These are phyloP conservation scores for Lanmaoa rubissima DNA, from an alignment of 768 basidiomycete species.

Conservation along the genomic window DNA sequence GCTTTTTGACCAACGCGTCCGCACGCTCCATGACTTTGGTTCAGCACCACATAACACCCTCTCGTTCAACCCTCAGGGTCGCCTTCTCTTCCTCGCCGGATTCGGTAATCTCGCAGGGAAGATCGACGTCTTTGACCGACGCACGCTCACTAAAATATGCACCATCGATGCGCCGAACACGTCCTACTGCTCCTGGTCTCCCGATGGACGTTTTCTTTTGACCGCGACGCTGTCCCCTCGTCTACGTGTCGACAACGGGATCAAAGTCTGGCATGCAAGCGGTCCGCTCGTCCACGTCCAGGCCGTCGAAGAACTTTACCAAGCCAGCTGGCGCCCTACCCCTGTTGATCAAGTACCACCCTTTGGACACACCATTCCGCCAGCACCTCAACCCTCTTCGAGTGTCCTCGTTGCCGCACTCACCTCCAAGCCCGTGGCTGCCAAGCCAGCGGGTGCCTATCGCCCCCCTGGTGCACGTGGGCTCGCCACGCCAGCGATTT, in stretches of 20 bases:
- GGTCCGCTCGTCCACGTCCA: constrained; percentile 88
- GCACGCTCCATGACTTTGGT: constrained; percentile 88
- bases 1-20: constrained; percentile 89
- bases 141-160: constrained; percentile 75
- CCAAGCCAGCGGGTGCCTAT: constrained; percentile 84
- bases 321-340: constrained; percentile 78
- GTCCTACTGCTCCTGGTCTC: constrained; percentile 93
- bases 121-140: constrained; percentile 88
- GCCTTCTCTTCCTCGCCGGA: constrained; percentile 85
- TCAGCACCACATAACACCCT: constrained; percentile 88
- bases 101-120: constrained; percentile 97
- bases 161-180: constrained; percentile 90
- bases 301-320: constrained; percentile 84
- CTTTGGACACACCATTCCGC: constrained; percentile 66
- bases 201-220: constrained; percentile 88
- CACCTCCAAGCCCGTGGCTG: constrained; percentile 50
- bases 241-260: constrained; percentile 93
- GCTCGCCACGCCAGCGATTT: constrained; percentile 81
- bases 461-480: constrained; percentile 93
- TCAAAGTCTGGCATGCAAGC: constrained; percentile 93
- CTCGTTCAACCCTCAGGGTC: constrained; percentile 91
- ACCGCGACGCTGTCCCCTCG: constrained; percentile 96
- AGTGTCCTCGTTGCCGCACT: constrained; percentile 52
- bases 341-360: constrained; percentile 61
- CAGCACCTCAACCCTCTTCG: constrained; percentile 62